Evolutionary conservation across 371 early-diverging fungal genomes (phyloP).

Genomic region (Apophysomyces variabilis): DNA sequence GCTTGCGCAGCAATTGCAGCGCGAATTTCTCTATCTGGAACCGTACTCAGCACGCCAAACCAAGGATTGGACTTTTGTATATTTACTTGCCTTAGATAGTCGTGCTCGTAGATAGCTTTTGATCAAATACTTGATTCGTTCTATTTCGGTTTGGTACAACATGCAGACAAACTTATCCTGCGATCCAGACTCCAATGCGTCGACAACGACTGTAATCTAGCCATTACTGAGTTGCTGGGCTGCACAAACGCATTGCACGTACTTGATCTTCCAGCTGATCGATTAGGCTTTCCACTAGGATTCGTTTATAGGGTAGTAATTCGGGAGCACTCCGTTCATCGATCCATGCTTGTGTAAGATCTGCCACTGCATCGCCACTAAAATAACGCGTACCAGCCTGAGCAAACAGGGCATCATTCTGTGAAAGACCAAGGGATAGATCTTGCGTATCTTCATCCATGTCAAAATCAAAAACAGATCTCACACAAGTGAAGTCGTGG

Average conservation of each 20-base stretch:
- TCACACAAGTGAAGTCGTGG: background rate
- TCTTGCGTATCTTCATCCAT: constrained; percentile 4
- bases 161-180: constrained; percentile 57
- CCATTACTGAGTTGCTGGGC: constrained; percentile 24
- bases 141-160: constrained; percentile 81
- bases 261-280: constrained; percentile 71
- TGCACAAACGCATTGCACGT: constrained; percentile 2
- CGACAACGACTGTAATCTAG: constrained; percentile 16
- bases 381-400: constrained; percentile 10
- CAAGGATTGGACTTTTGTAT: background rate
- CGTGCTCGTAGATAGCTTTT: constrained; percentile 76
- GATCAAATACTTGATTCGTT: constrained; percentile 80
- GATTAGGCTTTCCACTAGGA: constrained; percentile 61
- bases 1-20: constrained; percentile 42
- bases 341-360: constrained; percentile 74
- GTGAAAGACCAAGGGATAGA: constrained; percentile 13
- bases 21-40: constrained; percentile 57
- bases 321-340: constrained; percentile 85
- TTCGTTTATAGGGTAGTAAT: constrained; percentile 65
- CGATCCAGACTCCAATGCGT: constrained; percentile 22
- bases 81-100: constrained; percentile 57
- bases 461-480: background rate
- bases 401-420: constrained; percentile 8
- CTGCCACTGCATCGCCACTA: constrained; percentile 34
- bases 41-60: background rate